phyloP scores from a whole-genome alignment of 2,329 filamentous ascomycete species.

The Cladosporium colombiae region DNA sequence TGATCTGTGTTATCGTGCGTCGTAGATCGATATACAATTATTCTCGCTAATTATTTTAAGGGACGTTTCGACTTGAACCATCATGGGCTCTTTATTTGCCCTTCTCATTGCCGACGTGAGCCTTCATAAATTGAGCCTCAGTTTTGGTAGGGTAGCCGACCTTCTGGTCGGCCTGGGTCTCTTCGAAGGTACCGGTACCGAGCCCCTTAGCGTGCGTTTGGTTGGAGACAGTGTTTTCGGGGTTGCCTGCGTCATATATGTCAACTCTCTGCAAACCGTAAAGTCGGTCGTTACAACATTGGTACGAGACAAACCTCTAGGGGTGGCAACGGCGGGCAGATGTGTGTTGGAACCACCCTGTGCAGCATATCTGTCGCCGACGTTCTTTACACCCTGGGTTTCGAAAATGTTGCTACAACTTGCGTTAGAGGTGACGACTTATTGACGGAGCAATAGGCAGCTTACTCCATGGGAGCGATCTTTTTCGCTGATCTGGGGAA shows the following conservation, averaged over 20 bases:
- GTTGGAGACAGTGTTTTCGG: constrained; percentile 27
- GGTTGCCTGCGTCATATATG: constrained; percentile 26
- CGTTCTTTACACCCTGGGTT: constrained; percentile 38
- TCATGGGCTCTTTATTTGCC: constrained; percentile 33
- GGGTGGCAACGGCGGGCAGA: constrained; percentile 38
- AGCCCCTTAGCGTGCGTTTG: constrained; percentile 35
- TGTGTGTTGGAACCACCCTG: constrained; percentile 39
- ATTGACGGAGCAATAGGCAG: not conserved
- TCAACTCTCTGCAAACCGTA: not conserved
- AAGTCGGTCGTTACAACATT: not conserved
- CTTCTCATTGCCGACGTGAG: constrained; percentile 38
- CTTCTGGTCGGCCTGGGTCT: constrained; percentile 36
- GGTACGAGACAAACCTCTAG: constrained; percentile 30
- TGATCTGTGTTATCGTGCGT: not conserved
- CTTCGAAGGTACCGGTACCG: constrained; percentile 35
- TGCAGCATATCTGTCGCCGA: constrained; percentile 37
- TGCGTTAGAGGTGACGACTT: not conserved
- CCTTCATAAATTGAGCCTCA: constrained; percentile 34
- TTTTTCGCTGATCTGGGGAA: constrained; percentile 25
- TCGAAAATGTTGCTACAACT: constrained; percentile 34
- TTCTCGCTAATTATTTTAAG: not conserved
- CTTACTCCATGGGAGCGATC: constrained; percentile 18
- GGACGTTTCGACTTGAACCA: not conserved
- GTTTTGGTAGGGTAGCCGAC: constrained; percentile 15
- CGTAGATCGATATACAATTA: not conserved